Percentiles rank a stretch among this genome's conserved stretches.
Evolutionary conservation across 441 rosid genomes (phyloP).

Genomic region (Erodium moschatum): DNA sequence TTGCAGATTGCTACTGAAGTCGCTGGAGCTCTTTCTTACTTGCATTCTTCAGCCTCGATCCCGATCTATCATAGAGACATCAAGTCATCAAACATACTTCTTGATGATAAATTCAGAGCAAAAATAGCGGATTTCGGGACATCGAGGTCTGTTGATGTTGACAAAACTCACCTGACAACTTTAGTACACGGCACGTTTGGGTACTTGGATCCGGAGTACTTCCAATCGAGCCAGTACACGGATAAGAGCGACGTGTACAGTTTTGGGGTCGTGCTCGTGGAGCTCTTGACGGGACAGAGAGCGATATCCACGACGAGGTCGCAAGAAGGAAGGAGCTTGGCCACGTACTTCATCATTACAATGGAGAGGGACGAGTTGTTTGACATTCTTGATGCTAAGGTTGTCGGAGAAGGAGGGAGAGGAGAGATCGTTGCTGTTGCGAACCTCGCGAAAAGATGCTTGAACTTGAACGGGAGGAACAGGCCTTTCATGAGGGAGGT

Average conservation of each 20-base stretch:
- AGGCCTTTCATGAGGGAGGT: slow-evolving; percentile 1
- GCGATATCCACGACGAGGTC: slow-evolving; percentile 5
- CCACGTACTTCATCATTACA: background rate
- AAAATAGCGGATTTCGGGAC: slow-evolving; percentile 8
- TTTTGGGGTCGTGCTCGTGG: slow-evolving; percentile 1
- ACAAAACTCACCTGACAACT: background rate
- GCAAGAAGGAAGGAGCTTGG: background rate
- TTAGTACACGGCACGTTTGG: slow-evolving; percentile 5
- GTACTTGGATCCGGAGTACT: slow-evolving; percentile 8
- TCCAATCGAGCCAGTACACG: background rate
- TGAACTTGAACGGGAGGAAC: slow-evolving; percentile 6
- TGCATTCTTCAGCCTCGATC: background rate
- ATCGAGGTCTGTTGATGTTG: background rate
- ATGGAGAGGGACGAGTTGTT: slow-evolving; percentile 7
- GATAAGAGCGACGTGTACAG: slow-evolving; percentile 8
- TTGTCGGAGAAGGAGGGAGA: background rate
- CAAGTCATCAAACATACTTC: background rate
- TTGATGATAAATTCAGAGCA: background rate
- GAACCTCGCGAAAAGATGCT: slow-evolving; percentile 8
- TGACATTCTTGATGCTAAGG: slow-evolving; percentile 1
- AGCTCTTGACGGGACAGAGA: slow-evolving; percentile 4
- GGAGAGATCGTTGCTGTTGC: slow-evolving; percentile 1
- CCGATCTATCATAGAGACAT: slow-evolving; percentile 2
- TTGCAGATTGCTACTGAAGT: background rate
- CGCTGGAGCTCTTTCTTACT: background rate